Evolutionary conservation across 192 early-diverging fungal species (phyloP), one percentile per base, ranked within the genome.

Genomic region (Umbelopsis isabellina): DNA sequence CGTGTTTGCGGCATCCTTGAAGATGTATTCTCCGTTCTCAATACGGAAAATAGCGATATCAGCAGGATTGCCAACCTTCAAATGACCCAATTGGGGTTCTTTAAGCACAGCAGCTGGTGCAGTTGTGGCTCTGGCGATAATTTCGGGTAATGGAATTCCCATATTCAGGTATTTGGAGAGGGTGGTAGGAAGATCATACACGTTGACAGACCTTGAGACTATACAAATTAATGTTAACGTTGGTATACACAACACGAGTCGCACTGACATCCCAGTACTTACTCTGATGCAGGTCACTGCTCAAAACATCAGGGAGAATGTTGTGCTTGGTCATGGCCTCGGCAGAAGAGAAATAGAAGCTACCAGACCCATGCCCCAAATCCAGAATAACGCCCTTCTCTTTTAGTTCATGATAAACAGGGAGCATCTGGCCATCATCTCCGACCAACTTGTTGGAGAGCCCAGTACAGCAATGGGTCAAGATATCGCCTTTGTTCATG

Each of bases 391-490:
- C 52, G 6, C 73, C 73, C 25, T 74, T 68, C 18, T 74, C 73
- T 25, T 64, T 51, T 37, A 74, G 18, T 18, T 49, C 30, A 6
- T 68, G 33, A 15, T 61, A 66, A 6, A 68, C 67, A 25, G 53
- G 66, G 9, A 74, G 45, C 22, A 68, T 25, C 21, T 49, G n/a
- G 4, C 72, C 72, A 18, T 67, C 20, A n/a, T 46, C 35, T 30
- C 67, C 66, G 41, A 74, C 73, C 9, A 74, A 37, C 20, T 66
- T 67, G 53, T 74, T 74, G 18, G 73, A 58, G 2, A 68, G 50
- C 2, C 73, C 73, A 4, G 73, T 74, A 37, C 65, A 74, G 45
- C 73, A 74, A 64, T 74, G 73, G 1, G 73, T 74, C 20, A 74
- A 20, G 33, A 74, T 74, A 61, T 74, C 73, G 33, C 73, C 73